Base-by-base conservation (phyloP, 1,284 basidiomycete genomes). In the Bondarzewia mesenterica region DNA sequence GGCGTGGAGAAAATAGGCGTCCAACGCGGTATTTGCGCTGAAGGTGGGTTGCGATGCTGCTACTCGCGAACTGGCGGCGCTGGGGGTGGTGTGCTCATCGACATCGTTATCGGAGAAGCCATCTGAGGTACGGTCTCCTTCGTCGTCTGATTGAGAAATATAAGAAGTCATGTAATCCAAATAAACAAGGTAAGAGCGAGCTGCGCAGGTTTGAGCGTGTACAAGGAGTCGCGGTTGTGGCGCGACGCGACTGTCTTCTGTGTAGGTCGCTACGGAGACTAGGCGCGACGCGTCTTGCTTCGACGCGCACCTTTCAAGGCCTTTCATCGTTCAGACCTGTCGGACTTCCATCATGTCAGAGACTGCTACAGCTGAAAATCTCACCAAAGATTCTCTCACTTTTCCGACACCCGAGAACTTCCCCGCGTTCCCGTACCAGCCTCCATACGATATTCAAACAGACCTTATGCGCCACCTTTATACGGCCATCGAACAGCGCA, bases 401-500 rank as follows among this genome's bases (percentile, higher is more conserved):
- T 71, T 92, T 2, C 64, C 76, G 0, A 85, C 84, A 0, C 91
- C 90, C 0, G 59, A 65, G 0, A 56, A 59, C 0, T 94, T 93
- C 59, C 69, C 79, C 12, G 77, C 78, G 0, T 95, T 96, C 62
- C 92, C 92, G 0, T 94, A 85, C 59, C 67, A 78, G 6, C 70
- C 75, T 3, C 94, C 94, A 0, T 98, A 99, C 65, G 65, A 73
- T 15, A 96, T 96, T 53, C 95, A 99, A 64, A 70, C 80, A 1
- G 80, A 91, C 36, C 77, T 98, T 29, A 98, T 98, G 94, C 78
- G 72, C 12, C 86, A 91, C 51, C 69, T 98, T 4, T 98, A 95
- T 62, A 58, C 74, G 2, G 78, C 86, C 0, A 88, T 97, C 45
- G 93, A 97, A 61, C 57, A 66, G 44, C 74, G 58, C 64, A 86